Base-by-base conservation (phyloP, 257 asterid species). In the Parsonsia alboflavescens region DNA sequence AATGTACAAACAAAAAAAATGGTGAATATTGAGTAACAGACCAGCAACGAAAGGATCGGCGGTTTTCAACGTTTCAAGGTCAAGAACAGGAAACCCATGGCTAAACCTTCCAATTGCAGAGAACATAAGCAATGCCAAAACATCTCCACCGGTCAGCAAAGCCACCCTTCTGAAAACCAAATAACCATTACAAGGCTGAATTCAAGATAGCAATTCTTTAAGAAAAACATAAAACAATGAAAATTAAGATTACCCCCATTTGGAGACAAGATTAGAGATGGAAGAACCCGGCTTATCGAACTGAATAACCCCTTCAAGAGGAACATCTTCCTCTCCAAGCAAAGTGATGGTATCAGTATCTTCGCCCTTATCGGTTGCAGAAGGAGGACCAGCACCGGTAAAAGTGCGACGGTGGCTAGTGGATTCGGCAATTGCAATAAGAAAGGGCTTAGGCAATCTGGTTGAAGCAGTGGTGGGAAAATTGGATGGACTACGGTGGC, bases 21-120 rank as follows among this genome's bases (percentile, higher is more conserved):
- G n/a, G 22, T 50, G 5, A 44, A 15, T 36, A 30, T 22, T 68
- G 33, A 57, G 59, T 15, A 17, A 69, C 4, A 44, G 33, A 92
- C 99, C 97, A 77, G 97, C 96, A 76, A 92, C 80, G 74, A 95
- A 90, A 78, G 96, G 99, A 77, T 95, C 98, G 15, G 96, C 96
- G 6, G 96, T 90, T 81, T 80, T 86, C 75, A 92, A 71, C 6
- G 99, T 92, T 39, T 87, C 98, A 10, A 81, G 13, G 53, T 92
- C 96, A 70, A 88, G 84, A 82, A 90, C 96, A 12, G 92, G 42
- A 78, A 95, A 85, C 0, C 96, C 99, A 75, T 95, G 97, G 63
- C 89, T 89, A 68, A 88, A 87, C 85, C 98, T 92, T 68, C 99
- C 98, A 66, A 95, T 83, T 16, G 96, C 96, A 22, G 98, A 85